A percentile compares a stretch with the other conserved stretches of the same genome.
phyloP scores from a whole-genome alignment of 768 basidiomycete species.

The Leccinum arenicola region DNA sequence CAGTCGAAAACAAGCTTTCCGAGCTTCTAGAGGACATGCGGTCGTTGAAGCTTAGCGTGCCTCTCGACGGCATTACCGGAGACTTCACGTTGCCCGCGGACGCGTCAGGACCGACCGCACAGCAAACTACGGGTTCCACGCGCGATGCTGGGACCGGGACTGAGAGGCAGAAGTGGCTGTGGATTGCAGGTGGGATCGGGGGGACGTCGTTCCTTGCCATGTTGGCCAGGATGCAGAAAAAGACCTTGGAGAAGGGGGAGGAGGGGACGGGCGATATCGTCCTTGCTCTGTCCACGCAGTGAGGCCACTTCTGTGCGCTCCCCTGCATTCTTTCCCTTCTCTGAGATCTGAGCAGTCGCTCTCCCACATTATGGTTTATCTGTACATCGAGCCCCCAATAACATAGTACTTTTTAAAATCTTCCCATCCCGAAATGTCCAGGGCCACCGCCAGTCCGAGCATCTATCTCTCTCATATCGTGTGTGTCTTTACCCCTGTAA shows the following conservation, averaged over 20 bases:
- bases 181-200: constrained; percentile 65
- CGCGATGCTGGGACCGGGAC: neutral
- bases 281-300: constrained; percentile 45
- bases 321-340: too few relatives aligned
- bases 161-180: constrained; percentile 37
- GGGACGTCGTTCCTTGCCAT: constrained; percentile 64
- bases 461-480: too few relatives aligned
- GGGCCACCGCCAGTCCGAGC: too few relatives aligned
- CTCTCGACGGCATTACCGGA: constrained; percentile 52
- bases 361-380: too few relatives aligned
- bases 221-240: constrained; percentile 31
- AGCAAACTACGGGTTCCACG: neutral
- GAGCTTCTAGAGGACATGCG: constrained; percentile 39
- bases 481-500: too few relatives aligned
- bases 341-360: too few relatives aligned
- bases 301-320: too few relatives aligned
- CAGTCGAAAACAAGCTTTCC: constrained; percentile 41
- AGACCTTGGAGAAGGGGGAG: neutral
- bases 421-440: too few relatives aligned
- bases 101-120: neutral
- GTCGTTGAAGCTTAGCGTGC: constrained; percentile 38
- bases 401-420: too few relatives aligned
- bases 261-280: constrained; percentile 34
- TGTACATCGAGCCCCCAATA: too few relatives aligned
- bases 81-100: constrained; percentile 41